A percentile compares a stretch with the other conserved stretches of the same genome.
Conservation (phyloP, 345 rosid genomes). For the Stellera chamaejasme region DNA sequence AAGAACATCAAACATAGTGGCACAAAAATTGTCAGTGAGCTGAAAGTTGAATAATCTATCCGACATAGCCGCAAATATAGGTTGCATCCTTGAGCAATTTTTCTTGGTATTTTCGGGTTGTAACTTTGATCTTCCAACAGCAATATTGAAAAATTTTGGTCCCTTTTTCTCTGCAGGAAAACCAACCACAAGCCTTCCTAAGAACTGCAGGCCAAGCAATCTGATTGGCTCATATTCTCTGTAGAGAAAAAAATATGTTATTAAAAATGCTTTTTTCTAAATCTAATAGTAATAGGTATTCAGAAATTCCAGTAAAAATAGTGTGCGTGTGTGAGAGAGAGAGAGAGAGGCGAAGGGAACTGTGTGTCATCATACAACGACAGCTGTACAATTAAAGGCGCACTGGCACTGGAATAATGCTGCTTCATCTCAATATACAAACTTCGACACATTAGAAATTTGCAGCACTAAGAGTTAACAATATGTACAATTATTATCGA, state of each 20-base stretch:
- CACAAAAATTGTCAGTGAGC: conserved; percentile 77
- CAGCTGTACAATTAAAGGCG: too few relatives aligned
- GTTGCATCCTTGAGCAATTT: conserved; percentile 48
- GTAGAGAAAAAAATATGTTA: conserved; percentile 10
- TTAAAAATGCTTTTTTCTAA: neutral
- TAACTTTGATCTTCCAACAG: conserved; percentile 64
- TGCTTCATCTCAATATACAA: too few relatives aligned
- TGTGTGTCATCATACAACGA: too few relatives aligned
- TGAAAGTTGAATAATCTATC: conserved; percentile 77
- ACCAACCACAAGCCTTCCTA: conserved; percentile 87
- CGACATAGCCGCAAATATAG: conserved; percentile 61
- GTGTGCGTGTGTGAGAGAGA: too few relatives aligned
- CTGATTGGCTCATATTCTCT: conserved; percentile 91
- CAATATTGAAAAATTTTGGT: conserved; percentile 66
- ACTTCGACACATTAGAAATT: too few relatives aligned
- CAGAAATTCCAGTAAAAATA: too few relatives aligned
- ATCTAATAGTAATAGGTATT: too few relatives aligned
- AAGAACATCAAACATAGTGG: conserved; percentile 89
- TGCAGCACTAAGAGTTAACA: too few relatives aligned
- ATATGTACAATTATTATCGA: too few relatives aligned
- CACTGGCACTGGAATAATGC: too few relatives aligned
- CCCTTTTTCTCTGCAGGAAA: conserved; percentile 85
- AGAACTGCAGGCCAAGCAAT: conserved; percentile 88
- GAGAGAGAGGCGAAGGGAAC: too few relatives aligned
- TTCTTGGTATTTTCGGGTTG: conserved; percentile 56